Percentiles rank a stretch among this genome's conserved stretches.
Evolutionary conservation across 768 basidiomycete genomes (phyloP).

Genomic region (Phanerochaete sordida): DNA sequence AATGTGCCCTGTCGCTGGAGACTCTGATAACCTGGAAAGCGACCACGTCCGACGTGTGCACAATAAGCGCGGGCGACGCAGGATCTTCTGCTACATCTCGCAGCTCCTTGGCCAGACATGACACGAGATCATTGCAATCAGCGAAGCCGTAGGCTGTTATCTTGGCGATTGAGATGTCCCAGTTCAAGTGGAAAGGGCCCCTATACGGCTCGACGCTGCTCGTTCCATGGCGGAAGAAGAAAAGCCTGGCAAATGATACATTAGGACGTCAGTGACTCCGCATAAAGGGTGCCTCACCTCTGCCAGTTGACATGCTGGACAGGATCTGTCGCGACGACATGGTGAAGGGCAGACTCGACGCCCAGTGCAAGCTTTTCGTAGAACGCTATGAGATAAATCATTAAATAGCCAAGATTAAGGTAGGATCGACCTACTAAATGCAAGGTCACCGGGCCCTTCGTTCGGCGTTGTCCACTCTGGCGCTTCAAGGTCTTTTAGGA

Average conservation of each 20-base stretch:
- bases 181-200: constrained; percentile 20
- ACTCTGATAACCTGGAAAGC: constrained; percentile 46
- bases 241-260: constrained; percentile 33
- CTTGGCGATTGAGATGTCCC: constrained; percentile 44
- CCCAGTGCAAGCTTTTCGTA: constrained; percentile 38
- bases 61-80: constrained; percentile 53
- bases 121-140: constrained; percentile 53
- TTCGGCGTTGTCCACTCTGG: constrained; percentile 32
- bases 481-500: constrained; percentile 44
- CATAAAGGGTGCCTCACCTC: constrained; percentile 28
- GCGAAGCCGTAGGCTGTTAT: constrained; percentile 44
- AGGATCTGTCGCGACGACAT: constrained; percentile 25
- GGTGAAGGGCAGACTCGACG: constrained; percentile 35
- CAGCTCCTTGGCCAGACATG: constrained; percentile 44
- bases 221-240: constrained; percentile 56
- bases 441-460: constrained; percentile 39
- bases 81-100: constrained; percentile 22
- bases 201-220: constrained; percentile 34
- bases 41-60: constrained; percentile 60
- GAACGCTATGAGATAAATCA: constrained; percentile 39
- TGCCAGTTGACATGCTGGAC: constrained; percentile 31
- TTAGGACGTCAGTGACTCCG: too few relatives aligned
- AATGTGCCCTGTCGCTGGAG: constrained; percentile 32
- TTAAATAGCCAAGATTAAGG: neutral
- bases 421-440: constrained; percentile 31